phyloP scores from a whole-genome alignment of 2,329 filamentous ascomycete genomes.

The Myrmaecium sp. region DNA sequence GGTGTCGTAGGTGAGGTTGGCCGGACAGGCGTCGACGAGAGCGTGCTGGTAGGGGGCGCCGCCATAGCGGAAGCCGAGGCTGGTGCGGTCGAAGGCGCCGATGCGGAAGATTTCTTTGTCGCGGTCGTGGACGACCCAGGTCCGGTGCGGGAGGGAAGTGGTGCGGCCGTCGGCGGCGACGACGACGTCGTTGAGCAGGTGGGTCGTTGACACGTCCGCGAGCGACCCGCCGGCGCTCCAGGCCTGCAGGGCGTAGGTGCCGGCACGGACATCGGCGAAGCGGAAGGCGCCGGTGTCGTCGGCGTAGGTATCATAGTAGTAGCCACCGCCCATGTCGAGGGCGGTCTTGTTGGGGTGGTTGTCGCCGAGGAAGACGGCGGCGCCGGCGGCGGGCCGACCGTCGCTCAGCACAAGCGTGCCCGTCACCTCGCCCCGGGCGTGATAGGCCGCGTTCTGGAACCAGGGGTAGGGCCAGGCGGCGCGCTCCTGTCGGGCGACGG shows the following conservation, averaged over 20 bases:
- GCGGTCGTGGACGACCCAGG: too few species aligned
- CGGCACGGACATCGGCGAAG: conserved; percentile 27
- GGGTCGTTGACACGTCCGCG: conserved; percentile 28
- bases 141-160: conserved; percentile 19
- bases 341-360: conserved; percentile 27
- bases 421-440: conserved; percentile 28
- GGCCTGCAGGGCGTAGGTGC: conserved; percentile 31
- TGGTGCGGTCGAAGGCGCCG: conserved; percentile 31
- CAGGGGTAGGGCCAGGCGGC: conserved; percentile 32
- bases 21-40: conserved; percentile 27
- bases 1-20: conserved; percentile 29
- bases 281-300: conserved; percentile 26
- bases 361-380: conserved; percentile 35
- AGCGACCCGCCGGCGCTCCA: conserved; percentile 33
- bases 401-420: conserved; percentile 30
- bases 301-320: conserved; percentile 34
- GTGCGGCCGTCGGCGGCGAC: conserved; percentile 19
- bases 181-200: conserved; percentile 24
- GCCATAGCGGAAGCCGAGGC: conserved; percentile 27
- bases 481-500: conserved; percentile 24
- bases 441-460: conserved; percentile 29
- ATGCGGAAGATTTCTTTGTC: conserved; percentile 31
- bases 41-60: conserved; percentile 29
- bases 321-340: conserved; percentile 30
- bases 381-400: conserved; percentile 30